Conservation (phyloP, 208 protist genomes). For the Tritrichomonas musculus region DNA sequence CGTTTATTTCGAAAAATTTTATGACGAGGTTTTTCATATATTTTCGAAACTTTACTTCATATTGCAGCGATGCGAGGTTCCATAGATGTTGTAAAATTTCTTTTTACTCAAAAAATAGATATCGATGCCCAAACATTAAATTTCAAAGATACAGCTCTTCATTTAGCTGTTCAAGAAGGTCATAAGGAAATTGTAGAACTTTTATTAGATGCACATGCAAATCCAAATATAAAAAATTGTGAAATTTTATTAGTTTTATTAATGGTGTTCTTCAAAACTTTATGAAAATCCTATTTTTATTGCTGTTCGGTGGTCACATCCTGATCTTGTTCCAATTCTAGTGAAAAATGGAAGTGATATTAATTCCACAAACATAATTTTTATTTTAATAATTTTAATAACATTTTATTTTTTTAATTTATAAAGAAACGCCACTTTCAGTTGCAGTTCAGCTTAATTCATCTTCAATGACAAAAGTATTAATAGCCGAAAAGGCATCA, state of each 20-base stretch:
- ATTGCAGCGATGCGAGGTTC: neutral
- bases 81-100: neutral
- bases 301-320: no score
- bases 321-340: neutral
- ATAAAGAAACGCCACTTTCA: neutral
- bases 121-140: neutral
- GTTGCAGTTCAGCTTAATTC: neutral
- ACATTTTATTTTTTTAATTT: neutral
- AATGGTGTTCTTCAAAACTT: no score
- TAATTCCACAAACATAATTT: neutral
- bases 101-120: neutral
- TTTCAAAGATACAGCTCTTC: neutral
- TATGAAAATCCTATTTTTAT: no score
- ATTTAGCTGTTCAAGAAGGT: conserved; percentile 7
- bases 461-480: neutral
- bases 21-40: neutral
- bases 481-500: neutral
- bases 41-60: neutral
- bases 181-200: neutral
- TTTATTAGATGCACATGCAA: no score
- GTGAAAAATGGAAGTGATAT: neutral
- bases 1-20: no score
- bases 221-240: no score
- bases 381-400: neutral
- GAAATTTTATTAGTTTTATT: no score